Evolutionary conservation across 1,284 basidiomycete genomes (phyloP), one percentile per base, ranked within the genome.

Genomic region (Moesziomyces sp.): DNA sequence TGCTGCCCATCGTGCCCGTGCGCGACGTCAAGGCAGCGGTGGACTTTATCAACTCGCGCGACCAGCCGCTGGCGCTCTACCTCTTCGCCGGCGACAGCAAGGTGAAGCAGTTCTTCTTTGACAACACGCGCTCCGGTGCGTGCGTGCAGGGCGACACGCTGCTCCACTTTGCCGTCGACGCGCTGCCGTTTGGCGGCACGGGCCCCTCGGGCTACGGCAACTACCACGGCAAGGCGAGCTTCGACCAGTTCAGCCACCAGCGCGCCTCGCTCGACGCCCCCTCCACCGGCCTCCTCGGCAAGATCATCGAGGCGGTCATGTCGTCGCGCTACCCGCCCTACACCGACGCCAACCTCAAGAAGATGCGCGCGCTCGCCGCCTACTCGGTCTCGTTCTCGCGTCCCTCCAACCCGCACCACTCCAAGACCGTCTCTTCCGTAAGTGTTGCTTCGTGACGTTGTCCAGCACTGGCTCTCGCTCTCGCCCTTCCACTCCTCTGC

Each of bases 1-100:
- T 92, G 8, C 85, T 96, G 21, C 91, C 93, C 7, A 88, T 97
- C 53, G 86, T 96, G 0, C 88, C 91, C 0, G 89, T 94, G 19
- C 88, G 88, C 55, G 57, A 74, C 43, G 56, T 81, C 42, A 57
- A 78, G 47, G 65, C 74, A 14, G 83, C 80, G 2, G 73, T 84
- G 30, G 64, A 78, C 38, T 84, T 83, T 46, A 79, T 85, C 72
- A 84, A 85, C 66, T 69, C 69, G 19, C 78, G 90, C 47, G 91
- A 91, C 58, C 89, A 92, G 71, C 91, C 93, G 3, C 87, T 94
- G 8, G 88, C 89, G 0, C 84, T 93, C 13, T 93, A 94, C 77
- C 88, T 92, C 35, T 94, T 93, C 85, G 87, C 91, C 1, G 84
- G 88, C 55, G 88, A 90, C 76, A 76, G 86, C 1, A 84, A 83